Evolutionary conservation across 2,329 filamentous ascomycete species (phyloP), one percentile per base, ranked within the genome.

Genomic region (Aspergillus pseudoglaucus): DNA sequence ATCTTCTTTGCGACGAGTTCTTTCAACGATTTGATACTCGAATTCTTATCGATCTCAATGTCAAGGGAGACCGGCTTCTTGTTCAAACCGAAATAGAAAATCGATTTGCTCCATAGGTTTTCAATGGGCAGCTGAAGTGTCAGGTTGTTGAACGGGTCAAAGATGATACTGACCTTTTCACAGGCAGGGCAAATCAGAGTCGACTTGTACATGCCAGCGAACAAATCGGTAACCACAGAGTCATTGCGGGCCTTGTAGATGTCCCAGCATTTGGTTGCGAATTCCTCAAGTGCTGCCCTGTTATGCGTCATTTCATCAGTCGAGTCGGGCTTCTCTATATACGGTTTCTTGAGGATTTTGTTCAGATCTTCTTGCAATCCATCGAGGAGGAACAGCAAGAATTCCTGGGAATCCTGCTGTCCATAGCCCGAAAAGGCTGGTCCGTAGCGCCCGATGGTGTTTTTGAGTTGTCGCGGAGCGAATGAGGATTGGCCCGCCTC

Each of bases 151-250:
- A 95, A 98, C 0, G 93, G 93, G 65, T 98, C 93, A 62, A 98
- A 98, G 0, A 93, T 97, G 59, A 98, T 95, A 79, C 90, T 96
- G 69, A 97, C 87, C 72, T 97, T 98, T 58, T 85, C 80, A 66
- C 93, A 98, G 6, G 79, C 80, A 0, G 93, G 93, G 63, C 93
- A 98, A 53, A 93, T 85, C 53, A 98, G 80, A 0, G 91, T 97
- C 40, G 94, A 97, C 73, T 97, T 96, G 79, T 97, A 98, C 79
- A 97, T 89, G 53, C 93, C 93, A 18, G 89, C 94, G 67, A 98
- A 98, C 9, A 98, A 77, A 64, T 98, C 93, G 48, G 89, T 91
- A 56, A 96, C 88, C 37, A 97, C 86, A 0, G 93, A 97, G 63
- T 97, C 90, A 57, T 98, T 95, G 45, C 93, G 84, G 53, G 85